Conservation (phyloP, 345 rosid genomes). For the Eucalyptus grandis region DNA sequence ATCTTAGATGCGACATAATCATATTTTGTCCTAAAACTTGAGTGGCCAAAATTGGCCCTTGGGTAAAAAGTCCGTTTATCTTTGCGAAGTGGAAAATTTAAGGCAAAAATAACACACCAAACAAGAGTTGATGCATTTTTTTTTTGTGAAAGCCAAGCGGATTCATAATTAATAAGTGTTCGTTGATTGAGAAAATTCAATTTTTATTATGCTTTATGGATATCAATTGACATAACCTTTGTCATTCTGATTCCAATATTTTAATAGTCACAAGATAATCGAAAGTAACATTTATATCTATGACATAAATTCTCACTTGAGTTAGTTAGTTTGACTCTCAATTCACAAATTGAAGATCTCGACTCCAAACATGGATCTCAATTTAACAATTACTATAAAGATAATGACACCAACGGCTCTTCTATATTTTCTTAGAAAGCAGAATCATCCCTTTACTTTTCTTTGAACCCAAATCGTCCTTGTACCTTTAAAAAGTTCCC, state of each 20-base stretch:
- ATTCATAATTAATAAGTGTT: background rate
- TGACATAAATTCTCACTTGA: background rate
- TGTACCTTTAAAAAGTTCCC: background rate
- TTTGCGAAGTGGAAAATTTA: accelerated
- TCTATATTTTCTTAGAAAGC: background rate
- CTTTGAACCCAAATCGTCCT: background rate
- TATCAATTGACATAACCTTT: background rate
- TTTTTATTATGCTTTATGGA: background rate
- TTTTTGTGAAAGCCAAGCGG: background rate
- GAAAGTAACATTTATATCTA: background rate
- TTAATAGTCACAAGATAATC: background rate
- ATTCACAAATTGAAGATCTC: background rate
- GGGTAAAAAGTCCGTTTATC: background rate
- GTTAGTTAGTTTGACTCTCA: background rate
- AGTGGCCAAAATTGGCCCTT: background rate
- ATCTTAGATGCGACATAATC: background rate
- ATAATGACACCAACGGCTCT: background rate
- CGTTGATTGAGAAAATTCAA: background rate
- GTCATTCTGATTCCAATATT: background rate
- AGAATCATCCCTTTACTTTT: background rate
- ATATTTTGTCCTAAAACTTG: background rate
- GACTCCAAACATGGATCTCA: accelerated
- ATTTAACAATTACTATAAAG: background rate
- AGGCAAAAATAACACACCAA: background rate
- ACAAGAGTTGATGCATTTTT: background rate